Conservation (phyloP, 2,329 filamentous ascomycete species). For the Fusarium nygamai region DNA sequence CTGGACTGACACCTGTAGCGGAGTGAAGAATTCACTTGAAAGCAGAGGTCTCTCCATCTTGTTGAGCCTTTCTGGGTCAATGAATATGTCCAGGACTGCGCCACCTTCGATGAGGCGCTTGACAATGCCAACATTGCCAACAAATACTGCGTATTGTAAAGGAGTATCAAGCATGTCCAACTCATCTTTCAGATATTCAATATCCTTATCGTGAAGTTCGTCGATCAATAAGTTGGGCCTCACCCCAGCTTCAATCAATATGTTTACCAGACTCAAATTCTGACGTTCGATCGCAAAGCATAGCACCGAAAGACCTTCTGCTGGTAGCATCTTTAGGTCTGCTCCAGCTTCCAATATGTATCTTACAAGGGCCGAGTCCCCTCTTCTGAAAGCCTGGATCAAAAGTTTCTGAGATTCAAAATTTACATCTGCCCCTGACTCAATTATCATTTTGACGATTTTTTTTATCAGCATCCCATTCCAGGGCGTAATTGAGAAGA, state of each 20-base stretch:
- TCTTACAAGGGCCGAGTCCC: conserved; percentile 39
- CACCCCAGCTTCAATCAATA: not conserved
- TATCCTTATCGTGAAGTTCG: accelerated
- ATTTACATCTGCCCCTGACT: accelerated
- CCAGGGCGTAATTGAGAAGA: accelerated
- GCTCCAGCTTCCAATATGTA: conserved; percentile 45
- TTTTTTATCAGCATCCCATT: accelerated
- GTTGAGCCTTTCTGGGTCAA: not conserved
- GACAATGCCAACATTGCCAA: accelerated
- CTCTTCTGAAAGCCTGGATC: accelerated
- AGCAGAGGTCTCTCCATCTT: accelerated
- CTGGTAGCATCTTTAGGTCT: conserved; percentile 27
- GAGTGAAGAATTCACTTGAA: accelerated
- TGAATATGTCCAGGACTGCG: not conserved
- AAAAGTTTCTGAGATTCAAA: accelerated
- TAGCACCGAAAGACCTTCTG: accelerated
- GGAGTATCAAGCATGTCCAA: not conserved
- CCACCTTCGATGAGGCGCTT: not conserved
- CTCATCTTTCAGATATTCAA: accelerated
- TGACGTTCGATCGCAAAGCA: accelerated
- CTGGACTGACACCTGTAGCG: not conserved
- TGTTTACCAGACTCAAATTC: accelerated
- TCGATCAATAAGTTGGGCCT: accelerated
- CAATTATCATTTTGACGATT: not conserved
- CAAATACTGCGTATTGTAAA: accelerated